Percentiles rank a stretch among this genome's conserved stretches.
Evolutionary conservation across 805 yeast genomes (phyloP).

Genomic region (Candida sithepensis): DNA sequence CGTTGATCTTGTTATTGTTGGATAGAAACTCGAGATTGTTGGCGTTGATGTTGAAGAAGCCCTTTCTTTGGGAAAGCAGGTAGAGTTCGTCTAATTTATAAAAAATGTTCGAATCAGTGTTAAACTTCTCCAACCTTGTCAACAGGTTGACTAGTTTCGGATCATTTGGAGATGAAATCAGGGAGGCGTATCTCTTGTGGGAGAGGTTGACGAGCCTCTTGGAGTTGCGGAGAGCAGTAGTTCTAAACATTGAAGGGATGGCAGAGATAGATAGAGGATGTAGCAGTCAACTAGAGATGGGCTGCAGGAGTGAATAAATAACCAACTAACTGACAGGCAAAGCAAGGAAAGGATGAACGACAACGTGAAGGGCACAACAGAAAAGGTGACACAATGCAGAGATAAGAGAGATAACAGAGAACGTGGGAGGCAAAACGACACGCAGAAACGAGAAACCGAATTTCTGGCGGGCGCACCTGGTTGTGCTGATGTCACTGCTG

Average conservation of each 20-base stretch:
- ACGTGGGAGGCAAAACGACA: neutral
- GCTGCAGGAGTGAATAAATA: neutral
- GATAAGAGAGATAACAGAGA: neutral
- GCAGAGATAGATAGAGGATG: neutral
- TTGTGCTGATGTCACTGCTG: no score
- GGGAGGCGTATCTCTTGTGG: slow-evolving; percentile 24
- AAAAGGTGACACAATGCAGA: neutral
- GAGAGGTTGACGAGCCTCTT: neutral
- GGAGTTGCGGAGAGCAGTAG: neutral
- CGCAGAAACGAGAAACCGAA: no score
- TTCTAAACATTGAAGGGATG: neutral
- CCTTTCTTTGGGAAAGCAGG: slow-evolving; percentile 30
- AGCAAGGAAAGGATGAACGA: neutral
- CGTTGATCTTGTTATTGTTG: slow-evolving; percentile 22
- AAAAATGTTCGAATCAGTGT: slow-evolving; percentile 24
- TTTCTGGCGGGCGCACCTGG: no score
- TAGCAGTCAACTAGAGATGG: no score
- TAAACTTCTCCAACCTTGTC: slow-evolving; percentile 28
- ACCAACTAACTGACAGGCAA: no score
- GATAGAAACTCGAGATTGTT: slow-evolving; percentile 30
- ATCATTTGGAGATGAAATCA: slow-evolving; percentile 26
- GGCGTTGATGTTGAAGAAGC: slow-evolving; percentile 27
- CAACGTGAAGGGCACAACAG: neutral
- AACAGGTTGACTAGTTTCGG: slow-evolving; percentile 26
- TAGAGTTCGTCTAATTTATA: slow-evolving; percentile 30